A percentile compares a stretch with the other conserved stretches of the same genome.
Evolutionary conservation across 225 moss, liverwort and hornwort species (phyloP).

Genomic region (Pleurozium schreberi): DNA sequence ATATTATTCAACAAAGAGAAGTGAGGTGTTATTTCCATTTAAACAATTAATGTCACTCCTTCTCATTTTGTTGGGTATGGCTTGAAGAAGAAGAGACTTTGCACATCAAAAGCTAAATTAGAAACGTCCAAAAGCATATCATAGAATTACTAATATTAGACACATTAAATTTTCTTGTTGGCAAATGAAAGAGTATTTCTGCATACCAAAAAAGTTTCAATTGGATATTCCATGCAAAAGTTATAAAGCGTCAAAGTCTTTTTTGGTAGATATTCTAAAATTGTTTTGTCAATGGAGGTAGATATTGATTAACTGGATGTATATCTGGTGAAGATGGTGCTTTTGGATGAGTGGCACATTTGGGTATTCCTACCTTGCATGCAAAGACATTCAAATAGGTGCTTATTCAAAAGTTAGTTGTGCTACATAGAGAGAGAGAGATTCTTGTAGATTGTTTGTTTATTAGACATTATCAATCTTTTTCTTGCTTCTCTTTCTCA

Average conservation of each 20-base stretch:
- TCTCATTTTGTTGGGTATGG: not conserved
- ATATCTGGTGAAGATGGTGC: no score
- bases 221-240: not conserved
- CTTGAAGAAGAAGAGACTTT: not conserved
- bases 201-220: not conserved
- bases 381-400: not conserved
- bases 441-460: not conserved
- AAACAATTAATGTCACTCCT: no score
- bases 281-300: no score
- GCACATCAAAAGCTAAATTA: not conserved
- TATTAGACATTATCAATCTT: not conserved
- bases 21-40: no score
- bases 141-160: not conserved
- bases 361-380: not conserved
- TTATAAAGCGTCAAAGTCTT: not conserved
- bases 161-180: not conserved
- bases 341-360: no score
- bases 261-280: not conserved
- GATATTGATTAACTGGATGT: no score
- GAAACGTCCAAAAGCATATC: fast-evolving
- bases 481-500: not conserved
- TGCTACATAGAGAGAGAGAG: not conserved
- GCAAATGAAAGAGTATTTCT: not conserved
- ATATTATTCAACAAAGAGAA: not conserved
- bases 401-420: no score